These are phyloP conservation scores for Colletotrichum chlorophyti DNA, from an alignment of 2,329 filamentous ascomycete genomes.

Conservation along the genomic window DNA sequence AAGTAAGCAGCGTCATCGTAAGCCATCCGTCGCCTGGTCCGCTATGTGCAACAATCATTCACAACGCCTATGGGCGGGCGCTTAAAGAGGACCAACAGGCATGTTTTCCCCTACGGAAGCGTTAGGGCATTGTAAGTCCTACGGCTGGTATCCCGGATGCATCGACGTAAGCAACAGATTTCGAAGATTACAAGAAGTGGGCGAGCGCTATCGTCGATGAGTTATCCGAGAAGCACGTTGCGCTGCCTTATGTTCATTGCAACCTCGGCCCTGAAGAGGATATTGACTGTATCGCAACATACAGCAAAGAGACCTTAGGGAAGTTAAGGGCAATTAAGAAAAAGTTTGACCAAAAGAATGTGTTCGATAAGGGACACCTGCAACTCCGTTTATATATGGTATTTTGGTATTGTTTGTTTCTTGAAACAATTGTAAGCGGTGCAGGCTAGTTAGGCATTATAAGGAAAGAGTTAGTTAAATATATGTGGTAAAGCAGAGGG, in stretches of 20 bases:
- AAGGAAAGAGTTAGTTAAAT: no score
- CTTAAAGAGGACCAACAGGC: slow-evolving; percentile 2
- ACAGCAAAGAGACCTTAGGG: slow-evolving; percentile 35
- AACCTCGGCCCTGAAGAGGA: slow-evolving; percentile 22
- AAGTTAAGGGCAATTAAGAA: slow-evolving; percentile 21
- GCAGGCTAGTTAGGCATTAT: no score
- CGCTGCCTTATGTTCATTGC: slow-evolving; percentile 34
- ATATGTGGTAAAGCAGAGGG: no score
- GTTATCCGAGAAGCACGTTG: slow-evolving; percentile 39
- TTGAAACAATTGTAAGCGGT: no score
- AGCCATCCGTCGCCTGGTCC: not conserved
- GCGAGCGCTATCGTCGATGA: slow-evolving; percentile 34
- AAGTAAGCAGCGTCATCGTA: not conserved
- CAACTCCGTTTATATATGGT: not conserved
- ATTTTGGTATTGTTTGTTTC: no score
- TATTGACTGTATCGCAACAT: slow-evolving; percentile 37
- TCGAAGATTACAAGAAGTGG: slow-evolving; percentile 30
- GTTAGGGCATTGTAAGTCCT: slow-evolving; percentile 35
- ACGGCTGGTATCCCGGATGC: slow-evolving; percentile 33
- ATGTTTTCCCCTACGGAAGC: slow-evolving; percentile 38
- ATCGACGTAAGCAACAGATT: slow-evolving; percentile 34
- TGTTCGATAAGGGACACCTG: slow-evolving; percentile 22
- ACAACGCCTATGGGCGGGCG: slow-evolving; percentile 12
- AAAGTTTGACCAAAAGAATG: slow-evolving; percentile 23
- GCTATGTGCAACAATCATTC: slow-evolving; percentile 6